Conservation (phyloP, 140 eudicot genomes). For the Senecio squalidus region DNA sequence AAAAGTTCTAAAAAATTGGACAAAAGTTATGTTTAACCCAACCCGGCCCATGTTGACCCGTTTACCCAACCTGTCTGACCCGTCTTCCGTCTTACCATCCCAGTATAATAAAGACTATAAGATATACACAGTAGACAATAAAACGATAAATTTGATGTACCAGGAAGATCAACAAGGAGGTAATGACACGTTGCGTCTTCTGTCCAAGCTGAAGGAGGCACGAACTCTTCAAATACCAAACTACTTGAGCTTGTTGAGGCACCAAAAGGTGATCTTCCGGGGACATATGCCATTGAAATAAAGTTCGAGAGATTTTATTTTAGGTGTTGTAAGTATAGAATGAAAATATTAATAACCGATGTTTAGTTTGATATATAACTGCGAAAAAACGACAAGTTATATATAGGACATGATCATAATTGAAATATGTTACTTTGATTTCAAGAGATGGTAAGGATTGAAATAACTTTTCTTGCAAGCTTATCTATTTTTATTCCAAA, state of each 20-base stretch:
- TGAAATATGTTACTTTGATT: conserved; percentile 22
- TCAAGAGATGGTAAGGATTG: conserved; percentile 23
- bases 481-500: conserved; percentile 38
- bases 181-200: conserved; percentile 39
- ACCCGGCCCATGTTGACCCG: no score
- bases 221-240: conserved; percentile 38
- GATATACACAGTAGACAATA: no score
- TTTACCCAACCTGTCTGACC: no score
- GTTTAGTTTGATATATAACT: conserved; percentile 13
- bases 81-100: no score
- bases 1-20: no score
- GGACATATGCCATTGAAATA: conserved; percentile 24
- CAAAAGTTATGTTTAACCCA: no score
- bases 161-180: conserved; percentile 68
- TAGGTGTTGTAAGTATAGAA: not conserved
- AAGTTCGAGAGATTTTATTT: not conserved
- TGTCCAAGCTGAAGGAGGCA: conserved; percentile 64
- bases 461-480: conserved; percentile 48
- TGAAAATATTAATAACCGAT: not conserved
- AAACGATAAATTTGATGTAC: conserved; percentile 26
- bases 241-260: conserved; percentile 22
- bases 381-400: conserved; percentile 1
- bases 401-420: conserved; percentile 15
- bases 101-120: no score
- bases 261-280: conserved; percentile 13